phyloP scores from a whole-genome alignment of 352 stramenopile species.

The Phytopythium sindhum region DNA sequence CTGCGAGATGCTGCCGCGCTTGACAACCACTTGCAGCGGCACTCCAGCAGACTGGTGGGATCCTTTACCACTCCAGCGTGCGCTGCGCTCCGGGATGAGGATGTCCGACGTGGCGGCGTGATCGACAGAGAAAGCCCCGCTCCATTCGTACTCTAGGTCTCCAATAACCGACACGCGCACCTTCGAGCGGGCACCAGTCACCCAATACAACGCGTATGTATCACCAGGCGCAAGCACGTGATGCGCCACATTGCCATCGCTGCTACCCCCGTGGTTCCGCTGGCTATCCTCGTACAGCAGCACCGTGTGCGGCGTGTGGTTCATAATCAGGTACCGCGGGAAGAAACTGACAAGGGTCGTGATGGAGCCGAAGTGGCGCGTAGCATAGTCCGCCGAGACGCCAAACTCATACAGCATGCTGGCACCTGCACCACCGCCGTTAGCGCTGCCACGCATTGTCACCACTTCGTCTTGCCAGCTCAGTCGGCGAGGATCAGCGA shows the following conservation, averaged over 20 bases:
- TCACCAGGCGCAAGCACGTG: conserved; percentile 72
- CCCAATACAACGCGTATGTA: conserved; percentile 79
- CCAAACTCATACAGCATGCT: conserved; percentile 78
- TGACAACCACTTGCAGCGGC: conserved; percentile 55
- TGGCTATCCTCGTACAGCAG: conserved; percentile 50
- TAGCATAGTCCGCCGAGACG: conserved; percentile 78
- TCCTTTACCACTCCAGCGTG: conserved; percentile 11
- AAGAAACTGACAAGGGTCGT: conserved; percentile 84
- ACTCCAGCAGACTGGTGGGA: conserved; percentile 4
- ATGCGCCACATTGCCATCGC: conserved; percentile 44
- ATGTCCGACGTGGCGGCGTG: conserved; percentile 40
- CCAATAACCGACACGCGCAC: conserved; percentile 59
- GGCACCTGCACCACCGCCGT: background rate
- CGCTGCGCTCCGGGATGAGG: conserved; percentile 41
- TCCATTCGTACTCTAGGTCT: conserved; percentile 63
- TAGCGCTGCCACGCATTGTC: conserved; percentile 26
- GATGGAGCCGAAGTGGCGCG: conserved; percentile 75
- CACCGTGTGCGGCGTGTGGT: conserved; percentile 60
- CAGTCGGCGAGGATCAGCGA: conserved; percentile 61
- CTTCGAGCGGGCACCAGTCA: conserved; percentile 40
- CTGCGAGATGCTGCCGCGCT: conserved; percentile 72
- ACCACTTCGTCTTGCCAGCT: conserved; percentile 87
- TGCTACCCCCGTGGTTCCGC: background rate
- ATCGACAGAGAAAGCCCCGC: conserved; percentile 48
- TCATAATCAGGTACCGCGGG: conserved; percentile 75